Base-by-base conservation (phyloP, 129 eudicot species). In the Flaveria brownii region DNA sequence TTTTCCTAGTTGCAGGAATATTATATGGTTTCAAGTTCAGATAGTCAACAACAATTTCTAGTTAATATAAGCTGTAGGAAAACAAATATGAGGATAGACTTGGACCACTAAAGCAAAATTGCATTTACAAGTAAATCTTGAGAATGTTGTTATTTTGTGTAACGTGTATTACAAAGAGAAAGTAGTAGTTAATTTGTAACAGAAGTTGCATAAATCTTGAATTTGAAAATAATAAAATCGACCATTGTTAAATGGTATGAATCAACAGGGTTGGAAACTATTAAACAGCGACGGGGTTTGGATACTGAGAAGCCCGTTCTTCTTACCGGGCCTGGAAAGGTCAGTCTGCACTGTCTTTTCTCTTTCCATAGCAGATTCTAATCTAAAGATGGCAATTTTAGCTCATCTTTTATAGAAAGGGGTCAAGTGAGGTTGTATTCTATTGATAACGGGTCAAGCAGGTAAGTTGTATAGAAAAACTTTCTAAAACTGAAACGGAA, bases 311-410 rank as follows among this genome's bases (percentile, higher is more conserved):
- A 91, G 86, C 96, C 99, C 8, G 78, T 95, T 83, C 97, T 95
- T 84, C 99, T 91, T 68, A 75, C 93, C 15, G 97, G 99, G 41
- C 99, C 99, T 15, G 99, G 99, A 70, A 95, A 95, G 97, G 99
- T 95, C 46, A 79, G 78, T 77, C 17, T 72, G 15, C 8, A 70
- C 15, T 4, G 66, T 45, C 57, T 55, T 77, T 41, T 18, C 68
- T 42, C 1, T 18, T 22, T 30, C 36, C 20, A 15, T 17, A 26
- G 47, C 46, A 30, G 46, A 30, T 28, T 28, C 25, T 26, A 23
- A 63, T 25, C 39, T 26, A 60, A 26, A 10, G n/a, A 23, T 22
- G 30, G 64, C 25, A 26, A 15, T 3, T 50, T 70, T 9, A 2
- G 33, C 62, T 36, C 26, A 28, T 26, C 22, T 71, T n/a, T 11